Conservation (phyloP, 2,329 filamentous ascomycete species). For the Aspergillus sp. region DNA sequence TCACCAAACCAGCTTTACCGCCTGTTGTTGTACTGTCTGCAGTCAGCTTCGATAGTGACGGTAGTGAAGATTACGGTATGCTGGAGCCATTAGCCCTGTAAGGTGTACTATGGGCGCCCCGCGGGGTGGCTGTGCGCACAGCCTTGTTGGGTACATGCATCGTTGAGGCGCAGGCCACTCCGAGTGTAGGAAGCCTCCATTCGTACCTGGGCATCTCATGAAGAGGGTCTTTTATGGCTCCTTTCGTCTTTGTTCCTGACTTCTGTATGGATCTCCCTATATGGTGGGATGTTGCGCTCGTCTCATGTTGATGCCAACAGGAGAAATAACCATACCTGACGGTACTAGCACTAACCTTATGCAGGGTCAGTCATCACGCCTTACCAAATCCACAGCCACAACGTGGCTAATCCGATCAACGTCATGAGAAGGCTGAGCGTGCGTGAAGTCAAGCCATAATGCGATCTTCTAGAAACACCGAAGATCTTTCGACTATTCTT, state of each 20-base stretch:
- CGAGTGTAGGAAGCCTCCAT: not conserved
- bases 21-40: not conserved
- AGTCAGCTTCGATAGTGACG: not conserved
- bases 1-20: conserved; percentile 2
- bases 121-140: not conserved
- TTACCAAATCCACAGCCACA: too few relatives aligned
- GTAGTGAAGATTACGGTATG: not conserved
- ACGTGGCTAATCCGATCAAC: too few relatives aligned
- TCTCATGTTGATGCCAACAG: not conserved
- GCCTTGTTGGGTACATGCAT: not conserved
- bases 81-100: too few relatives aligned
- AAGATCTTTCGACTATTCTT: too few relatives aligned
- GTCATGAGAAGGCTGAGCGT: too few relatives aligned
- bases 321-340: not conserved
- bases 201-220: not conserved
- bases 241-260: not conserved
- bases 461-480: too few relatives aligned
- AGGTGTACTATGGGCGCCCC: not conserved
- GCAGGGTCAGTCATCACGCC: too few relatives aligned
- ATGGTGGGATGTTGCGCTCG: not conserved
- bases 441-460: too few relatives aligned
- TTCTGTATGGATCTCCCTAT: not conserved
- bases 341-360: too few relatives aligned
- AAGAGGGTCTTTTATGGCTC: not conserved
- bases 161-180: not conserved